Evolutionary conservation across 257 asterid genomes (phyloP).

Genomic region (Jacaranda copaia): DNA sequence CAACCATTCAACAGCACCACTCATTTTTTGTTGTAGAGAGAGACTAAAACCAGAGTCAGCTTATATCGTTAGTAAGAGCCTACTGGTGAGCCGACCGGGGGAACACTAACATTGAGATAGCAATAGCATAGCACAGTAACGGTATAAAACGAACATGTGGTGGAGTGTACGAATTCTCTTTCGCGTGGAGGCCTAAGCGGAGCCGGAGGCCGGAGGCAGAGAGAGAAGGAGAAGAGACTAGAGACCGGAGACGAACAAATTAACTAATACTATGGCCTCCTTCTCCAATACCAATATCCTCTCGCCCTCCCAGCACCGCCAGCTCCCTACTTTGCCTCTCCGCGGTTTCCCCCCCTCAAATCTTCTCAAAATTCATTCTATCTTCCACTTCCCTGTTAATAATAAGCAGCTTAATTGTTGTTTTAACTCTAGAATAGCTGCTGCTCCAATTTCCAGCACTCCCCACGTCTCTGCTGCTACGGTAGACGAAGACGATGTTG

Average conservation of each 20-base stretch:
- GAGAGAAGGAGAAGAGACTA: no score
- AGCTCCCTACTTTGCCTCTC: conserved; percentile 16
- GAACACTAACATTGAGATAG: no score
- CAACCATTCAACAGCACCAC: background rate
- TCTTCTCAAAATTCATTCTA: conserved; percentile 24
- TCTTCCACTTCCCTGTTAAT: conserved; percentile 19
- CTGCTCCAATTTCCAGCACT: conserved; percentile 28
- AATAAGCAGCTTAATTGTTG: background rate
- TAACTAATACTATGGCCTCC: conserved; percentile 36
- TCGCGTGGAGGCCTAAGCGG: background rate
- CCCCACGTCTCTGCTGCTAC: conserved; percentile 29
- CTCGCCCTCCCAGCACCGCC: conserved; percentile 31
- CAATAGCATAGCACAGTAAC: background rate
- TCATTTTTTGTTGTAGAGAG: background rate
- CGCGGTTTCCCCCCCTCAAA: conserved; percentile 11
- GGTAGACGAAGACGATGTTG: conserved; percentile 33
- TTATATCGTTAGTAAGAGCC: no score
- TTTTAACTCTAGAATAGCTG: background rate
- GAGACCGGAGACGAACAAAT: no score
- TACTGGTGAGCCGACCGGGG: no score
- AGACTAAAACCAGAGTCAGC: background rate
- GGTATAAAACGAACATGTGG: background rate
- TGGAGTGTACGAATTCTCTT: no score
- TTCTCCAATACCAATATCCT: conserved; percentile 40
- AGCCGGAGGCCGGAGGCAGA: background rate